Conservation (phyloP, 2,329 filamentous ascomycete species). For the Pseudopyrenochaeta lycopersici region DNA sequence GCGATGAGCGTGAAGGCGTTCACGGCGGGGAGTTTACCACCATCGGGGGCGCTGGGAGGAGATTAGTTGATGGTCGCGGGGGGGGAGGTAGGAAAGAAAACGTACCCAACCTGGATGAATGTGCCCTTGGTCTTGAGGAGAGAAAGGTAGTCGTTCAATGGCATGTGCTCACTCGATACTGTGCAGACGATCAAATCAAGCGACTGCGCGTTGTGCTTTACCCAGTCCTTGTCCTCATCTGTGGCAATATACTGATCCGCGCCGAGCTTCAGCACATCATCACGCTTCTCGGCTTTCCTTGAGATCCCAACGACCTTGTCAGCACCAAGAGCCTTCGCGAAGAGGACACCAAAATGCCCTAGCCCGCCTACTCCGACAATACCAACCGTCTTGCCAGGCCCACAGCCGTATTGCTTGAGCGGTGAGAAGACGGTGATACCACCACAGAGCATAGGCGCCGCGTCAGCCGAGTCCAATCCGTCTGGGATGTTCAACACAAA, state of each 20-base stretch:
- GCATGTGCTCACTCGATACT: constrained; percentile 62
- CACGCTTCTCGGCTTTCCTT: constrained; percentile 67
- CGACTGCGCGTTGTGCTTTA: constrained; percentile 60
- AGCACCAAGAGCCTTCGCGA: constrained; percentile 74
- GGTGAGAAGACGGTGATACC: constrained; percentile 82
- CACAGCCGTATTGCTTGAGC: constrained; percentile 75
- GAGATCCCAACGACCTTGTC: constrained; percentile 73
- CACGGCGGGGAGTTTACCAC: constrained; percentile 54
- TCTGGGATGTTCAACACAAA: constrained; percentile 80
- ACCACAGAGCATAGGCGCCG: constrained; percentile 83
- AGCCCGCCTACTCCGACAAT: constrained; percentile 78
- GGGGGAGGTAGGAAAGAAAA: too few relatives aligned
- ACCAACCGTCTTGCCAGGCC: constrained; percentile 79
- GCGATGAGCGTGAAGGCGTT: constrained; percentile 62
- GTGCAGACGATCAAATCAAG: constrained; percentile 69
- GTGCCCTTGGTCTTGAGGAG: constrained; percentile 67
- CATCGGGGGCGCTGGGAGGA: constrained; percentile 19
- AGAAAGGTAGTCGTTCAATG: constrained; percentile 65
- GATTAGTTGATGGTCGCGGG: background rate
- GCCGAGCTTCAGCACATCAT: constrained; percentile 66
- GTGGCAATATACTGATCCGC: constrained; percentile 70
- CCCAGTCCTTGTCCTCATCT: constrained; percentile 67
- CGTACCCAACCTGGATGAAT: constrained; percentile 69
- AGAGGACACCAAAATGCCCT: constrained; percentile 76
- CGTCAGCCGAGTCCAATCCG: constrained; percentile 65